Conservation (phyloP, 768 basidiomycete species). For the Calvatia gigantea region DNA sequence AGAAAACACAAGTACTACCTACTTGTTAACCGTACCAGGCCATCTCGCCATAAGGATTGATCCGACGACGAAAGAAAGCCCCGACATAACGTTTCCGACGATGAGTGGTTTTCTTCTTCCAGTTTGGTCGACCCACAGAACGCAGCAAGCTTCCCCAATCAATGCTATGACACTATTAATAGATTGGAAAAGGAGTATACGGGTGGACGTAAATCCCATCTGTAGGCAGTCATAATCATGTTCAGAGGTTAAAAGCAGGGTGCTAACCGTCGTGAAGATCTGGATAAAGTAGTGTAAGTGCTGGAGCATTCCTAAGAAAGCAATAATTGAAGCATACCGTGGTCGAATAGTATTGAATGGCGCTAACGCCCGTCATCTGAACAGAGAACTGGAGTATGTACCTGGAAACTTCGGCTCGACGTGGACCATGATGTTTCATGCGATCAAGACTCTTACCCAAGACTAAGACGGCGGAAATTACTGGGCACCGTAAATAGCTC, state of each 20-base stretch:
- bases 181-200: constrained; percentile 48
- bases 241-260: constrained; percentile 5
- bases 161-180: constrained; percentile 53
- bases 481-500: constrained; percentile 37
- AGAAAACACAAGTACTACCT: constrained; percentile 8
- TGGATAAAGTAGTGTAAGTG: constrained; percentile 7
- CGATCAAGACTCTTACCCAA: constrained; percentile 29
- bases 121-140: constrained; percentile 40
- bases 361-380: constrained; percentile 59
- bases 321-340: constrained; percentile 26
- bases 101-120: constrained; percentile 39
- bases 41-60: constrained; percentile 40
- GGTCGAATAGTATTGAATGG: constrained; percentile 53
- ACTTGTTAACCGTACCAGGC: constrained; percentile 43
- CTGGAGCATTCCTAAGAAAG: not conserved
- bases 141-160: constrained; percentile 46
- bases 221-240: constrained; percentile 3
- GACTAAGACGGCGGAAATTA: constrained; percentile 43
- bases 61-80: constrained; percentile 40
- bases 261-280: constrained; percentile 33
- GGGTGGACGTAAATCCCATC: constrained; percentile 43
- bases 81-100: constrained; percentile 37
- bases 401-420: constrained; percentile 20
- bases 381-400: constrained; percentile 52
- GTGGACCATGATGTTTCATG: constrained; percentile 6